phyloP scores from a whole-genome alignment of 768 basidiomycete species.

The Kwoniella europaea region DNA sequence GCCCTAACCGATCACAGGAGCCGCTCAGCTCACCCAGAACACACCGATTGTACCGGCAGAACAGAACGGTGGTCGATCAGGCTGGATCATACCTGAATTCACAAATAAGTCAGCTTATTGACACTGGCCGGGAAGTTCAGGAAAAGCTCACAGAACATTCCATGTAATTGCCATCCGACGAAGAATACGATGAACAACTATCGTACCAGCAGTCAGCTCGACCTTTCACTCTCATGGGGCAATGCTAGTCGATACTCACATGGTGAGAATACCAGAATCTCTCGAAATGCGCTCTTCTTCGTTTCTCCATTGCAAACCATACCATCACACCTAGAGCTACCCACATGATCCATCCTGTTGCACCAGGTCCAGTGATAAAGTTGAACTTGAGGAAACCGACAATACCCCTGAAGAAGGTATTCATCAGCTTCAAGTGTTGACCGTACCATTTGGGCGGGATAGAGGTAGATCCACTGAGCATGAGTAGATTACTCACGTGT shows the following conservation, averaged over 20 bases:
- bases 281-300: slow-evolving; percentile 77
- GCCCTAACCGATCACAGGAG: background rate
- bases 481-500: slow-evolving; percentile 33
- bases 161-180: slow-evolving; percentile 90
- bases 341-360: slow-evolving; percentile 87
- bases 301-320: slow-evolving; percentile 82
- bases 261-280: slow-evolving; percentile 56
- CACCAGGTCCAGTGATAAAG: slow-evolving; percentile 67
- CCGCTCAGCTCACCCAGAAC: slow-evolving; percentile 78
- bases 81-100: slow-evolving; percentile 61
- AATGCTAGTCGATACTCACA: slow-evolving; percentile 24
- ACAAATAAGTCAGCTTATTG: background rate
- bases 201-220: slow-evolving; percentile 61
- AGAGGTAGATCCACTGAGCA: background rate
- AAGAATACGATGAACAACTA: slow-evolving; percentile 93
- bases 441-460: too few relatives aligned
- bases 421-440: background rate
- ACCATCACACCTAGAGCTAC: slow-evolving; percentile 75
- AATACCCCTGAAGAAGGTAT: slow-evolving; percentile 61
- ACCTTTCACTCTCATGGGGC: background rate
- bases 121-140: too few relatives aligned
- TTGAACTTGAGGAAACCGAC: slow-evolving; percentile 76
- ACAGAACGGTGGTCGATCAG: slow-evolving; percentile 86
- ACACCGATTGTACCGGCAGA: slow-evolving; percentile 83
- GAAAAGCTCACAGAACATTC: slow-evolving; percentile 69